A percentile compares a stretch with the other conserved stretches of the same genome.
These are phyloP conservation scores for Babesia divergens DNA, from an alignment of 169 alveolate species.

Conservation along the genomic window DNA sequence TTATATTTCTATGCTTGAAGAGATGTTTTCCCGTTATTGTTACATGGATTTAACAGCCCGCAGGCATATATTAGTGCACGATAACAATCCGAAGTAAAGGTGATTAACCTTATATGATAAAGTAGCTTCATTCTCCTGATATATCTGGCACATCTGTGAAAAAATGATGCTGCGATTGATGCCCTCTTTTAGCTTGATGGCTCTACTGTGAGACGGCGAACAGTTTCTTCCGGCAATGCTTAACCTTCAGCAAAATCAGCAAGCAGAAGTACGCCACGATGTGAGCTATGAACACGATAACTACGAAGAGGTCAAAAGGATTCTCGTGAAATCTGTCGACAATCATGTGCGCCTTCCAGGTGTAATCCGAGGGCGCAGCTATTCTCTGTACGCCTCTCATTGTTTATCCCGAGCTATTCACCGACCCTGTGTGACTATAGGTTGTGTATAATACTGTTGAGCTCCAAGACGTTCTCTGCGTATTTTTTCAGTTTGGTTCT, in stretches of 20 bases:
- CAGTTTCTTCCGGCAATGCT: conserved; percentile 24
- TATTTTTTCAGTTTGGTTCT: conserved; percentile 21
- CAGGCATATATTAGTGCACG: too few relatives aligned
- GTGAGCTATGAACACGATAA: conserved; percentile 34
- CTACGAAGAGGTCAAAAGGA: conserved; percentile 41
- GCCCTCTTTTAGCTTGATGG: background rate
- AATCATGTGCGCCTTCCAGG: conserved; percentile 28
- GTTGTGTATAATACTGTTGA: conserved; percentile 23
- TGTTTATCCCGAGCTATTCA: background rate
- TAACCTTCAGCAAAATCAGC: conserved; percentile 29
- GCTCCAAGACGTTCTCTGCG: conserved; percentile 18
- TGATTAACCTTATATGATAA: too few relatives aligned
- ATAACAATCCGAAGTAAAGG: too few relatives aligned
- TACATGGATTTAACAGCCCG: too few relatives aligned
- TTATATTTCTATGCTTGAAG: too few relatives aligned
- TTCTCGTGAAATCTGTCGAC: conserved; percentile 14
- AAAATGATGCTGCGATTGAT: background rate
- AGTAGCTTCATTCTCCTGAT: too few relatives aligned
- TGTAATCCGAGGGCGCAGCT: conserved; percentile 38
- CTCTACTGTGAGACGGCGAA: conserved; percentile 32
- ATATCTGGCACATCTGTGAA: too few relatives aligned
- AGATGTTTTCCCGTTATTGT: too few relatives aligned
- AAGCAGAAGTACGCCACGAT: conserved; percentile 48
- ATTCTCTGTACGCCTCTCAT: conserved; percentile 27
- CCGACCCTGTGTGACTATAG: background rate